Evolutionary conservation across 2,329 filamentous ascomycete genomes (phyloP).

Genomic region (Phialophora tarda): DNA sequence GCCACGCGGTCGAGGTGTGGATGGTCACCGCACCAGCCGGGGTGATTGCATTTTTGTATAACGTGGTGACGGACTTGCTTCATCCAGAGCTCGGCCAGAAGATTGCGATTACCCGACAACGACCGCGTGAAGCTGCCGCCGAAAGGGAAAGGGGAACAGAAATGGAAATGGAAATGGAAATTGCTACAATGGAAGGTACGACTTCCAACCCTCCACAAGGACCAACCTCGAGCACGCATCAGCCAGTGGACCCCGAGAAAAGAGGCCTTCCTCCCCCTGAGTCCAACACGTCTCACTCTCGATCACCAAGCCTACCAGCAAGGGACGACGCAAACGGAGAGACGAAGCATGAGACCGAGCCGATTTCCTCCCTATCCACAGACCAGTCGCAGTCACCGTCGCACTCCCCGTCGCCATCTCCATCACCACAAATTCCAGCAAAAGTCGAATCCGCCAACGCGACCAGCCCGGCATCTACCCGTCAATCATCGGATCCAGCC

Average conservation of each 20-base stretch:
- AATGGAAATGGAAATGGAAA: background rate
- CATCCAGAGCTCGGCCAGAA: conserved; percentile 12
- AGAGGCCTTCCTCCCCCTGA: background rate
- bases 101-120: conserved; percentile 7
- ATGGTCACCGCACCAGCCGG: conserved; percentile 40
- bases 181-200: background rate
- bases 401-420: background rate
- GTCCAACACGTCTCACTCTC: background rate
- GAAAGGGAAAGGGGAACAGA: background rate
- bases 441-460: background rate
- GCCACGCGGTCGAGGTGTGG: conserved; percentile 38
- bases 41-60: conserved; percentile 36
- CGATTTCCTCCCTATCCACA: too few species aligned
- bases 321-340: conserved; percentile 1
- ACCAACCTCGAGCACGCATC: background rate
- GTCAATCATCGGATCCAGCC: background rate
- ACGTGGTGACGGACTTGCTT: conserved; percentile 35
- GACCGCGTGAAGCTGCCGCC: background rate
- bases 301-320: conserved; percentile 7
- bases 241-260: background rate
- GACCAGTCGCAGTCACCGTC: too few species aligned
- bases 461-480: background rate
- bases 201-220: background rate
- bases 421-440: background rate
- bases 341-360: background rate